Percentiles rank a stretch among this genome's conserved stretches.
Evolutionary conservation across 257 asterid genomes (phyloP).

Genomic region (Mentha longifolia): DNA sequence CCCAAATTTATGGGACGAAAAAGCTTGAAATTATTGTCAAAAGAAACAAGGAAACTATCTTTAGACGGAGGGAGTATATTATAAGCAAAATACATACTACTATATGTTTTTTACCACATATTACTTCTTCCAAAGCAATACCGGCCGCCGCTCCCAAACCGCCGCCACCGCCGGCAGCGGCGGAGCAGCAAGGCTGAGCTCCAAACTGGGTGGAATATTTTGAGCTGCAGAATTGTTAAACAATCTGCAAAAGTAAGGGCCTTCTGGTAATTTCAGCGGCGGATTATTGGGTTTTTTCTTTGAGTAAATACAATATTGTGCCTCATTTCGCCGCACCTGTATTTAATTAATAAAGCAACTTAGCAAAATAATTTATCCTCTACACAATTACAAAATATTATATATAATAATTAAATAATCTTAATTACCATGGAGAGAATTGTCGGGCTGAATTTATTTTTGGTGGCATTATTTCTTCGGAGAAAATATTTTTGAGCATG

Average conservation of each 20-base stretch:
- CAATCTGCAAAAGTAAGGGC: constrained; percentile 25
- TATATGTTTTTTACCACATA: neutral
- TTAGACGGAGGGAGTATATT: too few species aligned
- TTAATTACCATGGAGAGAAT: constrained; percentile 31
- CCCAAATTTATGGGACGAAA: too few species aligned
- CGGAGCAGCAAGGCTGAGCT: constrained; percentile 36
- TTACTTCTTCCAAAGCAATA: constrained; percentile 22
- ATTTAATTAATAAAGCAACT: neutral
- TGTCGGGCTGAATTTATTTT: constrained; percentile 16
- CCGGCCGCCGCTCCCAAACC: constrained; percentile 7
- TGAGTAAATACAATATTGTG: neutral
- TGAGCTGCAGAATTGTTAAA: constrained; percentile 19
- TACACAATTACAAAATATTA: neutral
- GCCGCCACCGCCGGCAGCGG: neutral
- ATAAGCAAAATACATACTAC: neutral
- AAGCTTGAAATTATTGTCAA: too few species aligned
- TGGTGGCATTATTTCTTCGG: constrained; percentile 35
- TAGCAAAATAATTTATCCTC: neutral
- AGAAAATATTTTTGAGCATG: constrained; percentile 52
- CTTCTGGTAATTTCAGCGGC: constrained; percentile 10
- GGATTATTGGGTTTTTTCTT: neutral
- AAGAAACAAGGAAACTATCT: too few species aligned
- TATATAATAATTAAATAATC: neutral
- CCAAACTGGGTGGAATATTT: constrained; percentile 37
- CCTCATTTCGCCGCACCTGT: constrained; percentile 32